Conservation (phyloP, 2,329 filamentous ascomycete genomes). For the Dactylella cylindrospora region DNA sequence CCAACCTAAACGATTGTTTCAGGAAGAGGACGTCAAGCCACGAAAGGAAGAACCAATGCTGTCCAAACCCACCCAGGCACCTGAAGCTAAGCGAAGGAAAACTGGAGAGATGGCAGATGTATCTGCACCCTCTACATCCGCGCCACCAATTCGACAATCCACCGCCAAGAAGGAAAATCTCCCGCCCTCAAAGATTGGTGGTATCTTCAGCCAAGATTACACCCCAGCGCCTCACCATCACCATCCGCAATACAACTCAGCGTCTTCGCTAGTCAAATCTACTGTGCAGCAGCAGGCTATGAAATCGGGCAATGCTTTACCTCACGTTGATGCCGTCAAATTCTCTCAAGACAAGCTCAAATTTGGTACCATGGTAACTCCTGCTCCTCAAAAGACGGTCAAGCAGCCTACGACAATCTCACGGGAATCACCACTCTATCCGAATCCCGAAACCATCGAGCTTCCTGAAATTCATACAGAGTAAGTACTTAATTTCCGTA, state of each 20-base stretch:
- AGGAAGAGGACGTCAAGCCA: conserved; percentile 43
- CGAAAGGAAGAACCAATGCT: conserved; percentile 3
- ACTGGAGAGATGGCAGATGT: conserved; percentile 69
- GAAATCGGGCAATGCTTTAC: conserved; percentile 45
- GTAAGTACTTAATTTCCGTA: conserved; percentile 19
- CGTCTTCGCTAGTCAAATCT: conserved; percentile 19
- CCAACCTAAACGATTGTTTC: conserved; percentile 46
- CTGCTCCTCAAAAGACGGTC: conserved; percentile 32
- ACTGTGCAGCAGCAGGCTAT: conserved; percentile 40
- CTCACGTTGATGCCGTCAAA: conserved; percentile 49
- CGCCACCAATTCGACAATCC: conserved; percentile 79
- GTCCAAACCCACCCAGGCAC: conserved; percentile 63
- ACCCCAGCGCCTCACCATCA: conserved; percentile 19
- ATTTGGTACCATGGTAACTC: conserved; percentile 45
- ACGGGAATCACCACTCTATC: conserved; percentile 71
- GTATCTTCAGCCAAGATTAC: conserved; percentile 41
- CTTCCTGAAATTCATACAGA: conserved; percentile 95
- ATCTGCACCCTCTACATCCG: conserved; percentile 69
- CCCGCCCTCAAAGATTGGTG: conserved; percentile 46
- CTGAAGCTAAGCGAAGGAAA: conserved; percentile 76
- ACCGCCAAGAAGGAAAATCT: conserved; percentile 58
- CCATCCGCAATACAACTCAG: conserved; percentile 9
- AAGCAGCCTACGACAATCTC: conserved; percentile 43
- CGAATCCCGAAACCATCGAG: conserved; percentile 82
- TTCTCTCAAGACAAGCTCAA: conserved; percentile 49